phyloP scores from a whole-genome alignment of 257 asterid species.

The Avicennia marina region DNA sequence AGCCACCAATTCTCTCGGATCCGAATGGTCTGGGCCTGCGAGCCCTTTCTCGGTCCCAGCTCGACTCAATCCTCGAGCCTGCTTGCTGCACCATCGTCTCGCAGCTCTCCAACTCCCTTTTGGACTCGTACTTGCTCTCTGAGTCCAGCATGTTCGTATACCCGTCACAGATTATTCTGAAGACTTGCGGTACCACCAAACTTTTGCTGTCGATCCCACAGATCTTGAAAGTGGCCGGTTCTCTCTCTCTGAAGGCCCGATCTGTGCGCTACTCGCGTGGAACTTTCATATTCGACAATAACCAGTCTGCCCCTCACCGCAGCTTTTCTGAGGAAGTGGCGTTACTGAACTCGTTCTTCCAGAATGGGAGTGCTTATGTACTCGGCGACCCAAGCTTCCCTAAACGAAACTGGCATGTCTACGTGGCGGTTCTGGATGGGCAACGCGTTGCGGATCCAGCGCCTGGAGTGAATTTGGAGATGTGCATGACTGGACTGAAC shows the following conservation, averaged over 20 bases:
- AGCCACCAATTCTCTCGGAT: conserved; percentile 15
- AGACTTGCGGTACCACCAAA: conserved; percentile 50
- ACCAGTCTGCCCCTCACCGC: conserved; percentile 42
- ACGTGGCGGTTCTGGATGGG: conserved; percentile 20
- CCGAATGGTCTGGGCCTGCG: conserved; percentile 36
- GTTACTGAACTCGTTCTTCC: conserved; percentile 22
- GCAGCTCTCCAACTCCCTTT: conserved; percentile 30
- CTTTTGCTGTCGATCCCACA: conserved; percentile 29
- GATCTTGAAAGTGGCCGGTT: conserved; percentile 30
- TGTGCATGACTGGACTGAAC: conserved; percentile 51
- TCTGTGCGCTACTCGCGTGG: conserved; percentile 43
- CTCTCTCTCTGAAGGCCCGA: conserved; percentile 18
- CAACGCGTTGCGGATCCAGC: neutral
- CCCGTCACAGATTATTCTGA: conserved; percentile 33
- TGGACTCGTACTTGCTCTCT: conserved; percentile 47
- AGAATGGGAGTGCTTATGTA: conserved; percentile 20
- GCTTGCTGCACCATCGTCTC: conserved; percentile 47
- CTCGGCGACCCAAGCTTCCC: conserved; percentile 26
- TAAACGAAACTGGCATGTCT: conserved; percentile 40
- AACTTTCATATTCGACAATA: conserved; percentile 29
- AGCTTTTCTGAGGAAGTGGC: conserved; percentile 41
- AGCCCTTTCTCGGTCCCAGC: conserved; percentile 23
- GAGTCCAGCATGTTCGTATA: conserved; percentile 49
- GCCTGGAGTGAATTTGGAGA: conserved; percentile 22
- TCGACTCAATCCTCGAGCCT: conserved; percentile 40